These are phyloP conservation scores for Daedaleopsis nitida DNA, from an alignment of 768 basidiomycete species.

Conservation along the genomic window DNA sequence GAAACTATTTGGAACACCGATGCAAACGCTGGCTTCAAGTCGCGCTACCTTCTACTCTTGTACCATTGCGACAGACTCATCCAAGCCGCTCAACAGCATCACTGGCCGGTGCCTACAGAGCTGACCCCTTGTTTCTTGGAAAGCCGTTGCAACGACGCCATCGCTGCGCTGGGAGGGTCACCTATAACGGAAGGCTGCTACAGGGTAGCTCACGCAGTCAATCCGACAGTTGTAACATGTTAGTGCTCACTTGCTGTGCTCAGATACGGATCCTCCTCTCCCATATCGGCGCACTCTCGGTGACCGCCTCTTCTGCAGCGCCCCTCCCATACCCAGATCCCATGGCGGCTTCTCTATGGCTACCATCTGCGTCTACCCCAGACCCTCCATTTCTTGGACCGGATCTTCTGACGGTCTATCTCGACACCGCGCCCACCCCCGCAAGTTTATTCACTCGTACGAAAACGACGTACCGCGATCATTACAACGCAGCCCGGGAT, in stretches of 20 bases:
- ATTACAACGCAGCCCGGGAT: constrained; percentile 65
- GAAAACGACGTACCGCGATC: constrained; percentile 67
- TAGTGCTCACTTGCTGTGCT: constrained; percentile 2
- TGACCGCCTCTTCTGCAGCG: constrained; percentile 17
- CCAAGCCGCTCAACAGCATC: constrained; percentile 50
- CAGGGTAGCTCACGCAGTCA: constrained; percentile 7
- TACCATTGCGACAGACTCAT: constrained; percentile 64
- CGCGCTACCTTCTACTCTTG: constrained; percentile 60
- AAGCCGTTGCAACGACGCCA: constrained; percentile 46
- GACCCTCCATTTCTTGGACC: background rate
- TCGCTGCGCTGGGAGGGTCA: constrained; percentile 22
- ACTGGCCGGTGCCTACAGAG: constrained; percentile 44
- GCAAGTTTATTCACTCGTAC: constrained; percentile 61
- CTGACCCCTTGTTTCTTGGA: constrained; percentile 45
- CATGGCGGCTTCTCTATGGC: constrained; percentile 28
- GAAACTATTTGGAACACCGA: constrained; percentile 56
- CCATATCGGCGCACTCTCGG: constrained; percentile 16
- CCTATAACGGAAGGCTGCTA: background rate
- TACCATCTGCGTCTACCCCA: constrained; percentile 2
- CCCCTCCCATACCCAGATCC: constrained; percentile 8
- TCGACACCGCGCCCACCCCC: constrained; percentile 59
- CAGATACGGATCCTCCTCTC: constrained; percentile 18
- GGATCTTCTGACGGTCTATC: constrained; percentile 45
- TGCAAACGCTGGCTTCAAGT: constrained; percentile 48
- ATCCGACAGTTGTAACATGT: background rate